Conservation (phyloP, 1,284 basidiomycete genomes). For the Tetrapyrgos nigripes region DNA sequence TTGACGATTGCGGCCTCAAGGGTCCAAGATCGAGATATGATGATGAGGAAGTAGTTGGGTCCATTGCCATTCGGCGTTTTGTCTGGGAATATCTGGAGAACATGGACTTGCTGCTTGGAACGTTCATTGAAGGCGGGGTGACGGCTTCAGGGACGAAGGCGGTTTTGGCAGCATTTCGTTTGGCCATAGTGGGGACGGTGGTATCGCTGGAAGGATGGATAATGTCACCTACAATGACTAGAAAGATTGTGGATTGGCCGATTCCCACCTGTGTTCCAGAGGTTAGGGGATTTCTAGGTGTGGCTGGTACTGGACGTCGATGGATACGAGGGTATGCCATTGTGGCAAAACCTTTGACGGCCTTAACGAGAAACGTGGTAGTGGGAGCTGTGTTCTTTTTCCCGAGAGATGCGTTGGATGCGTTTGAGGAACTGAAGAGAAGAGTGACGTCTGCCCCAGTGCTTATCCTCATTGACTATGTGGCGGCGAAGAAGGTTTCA, state of each 20-base stretch:
- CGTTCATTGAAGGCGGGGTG: conserved; percentile 30
- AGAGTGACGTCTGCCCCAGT: conserved; percentile 29
- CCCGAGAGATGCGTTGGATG: conserved; percentile 20
- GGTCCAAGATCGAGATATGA: conserved; percentile 30
- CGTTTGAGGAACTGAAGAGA: conserved; percentile 33
- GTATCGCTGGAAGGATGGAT: conserved; percentile 38
- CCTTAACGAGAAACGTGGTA: background rate
- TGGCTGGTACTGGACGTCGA: background rate
- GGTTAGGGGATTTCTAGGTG: conserved; percentile 4
- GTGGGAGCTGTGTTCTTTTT: conserved; percentile 25
- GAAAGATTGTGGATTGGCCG: conserved; percentile 1
- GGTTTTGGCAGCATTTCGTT: conserved; percentile 22
- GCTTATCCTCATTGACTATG: conserved; percentile 35
- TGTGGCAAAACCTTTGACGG: conserved; percentile 5
- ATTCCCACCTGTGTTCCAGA: background rate
- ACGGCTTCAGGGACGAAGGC: conserved; percentile 36
- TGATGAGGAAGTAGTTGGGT: conserved; percentile 14
- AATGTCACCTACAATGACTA: conserved; percentile 27
- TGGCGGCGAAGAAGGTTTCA: conserved; percentile 17
- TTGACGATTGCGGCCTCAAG: conserved; percentile 36
- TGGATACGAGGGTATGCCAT: conserved; percentile 10
- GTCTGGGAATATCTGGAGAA: conserved; percentile 28
- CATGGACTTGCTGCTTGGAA: conserved; percentile 27
- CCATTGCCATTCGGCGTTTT: conserved; percentile 25
- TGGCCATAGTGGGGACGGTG: conserved; percentile 33